Conservation (phyloP, 805 yeast genomes). For the Grigorovia jiainica region DNA sequence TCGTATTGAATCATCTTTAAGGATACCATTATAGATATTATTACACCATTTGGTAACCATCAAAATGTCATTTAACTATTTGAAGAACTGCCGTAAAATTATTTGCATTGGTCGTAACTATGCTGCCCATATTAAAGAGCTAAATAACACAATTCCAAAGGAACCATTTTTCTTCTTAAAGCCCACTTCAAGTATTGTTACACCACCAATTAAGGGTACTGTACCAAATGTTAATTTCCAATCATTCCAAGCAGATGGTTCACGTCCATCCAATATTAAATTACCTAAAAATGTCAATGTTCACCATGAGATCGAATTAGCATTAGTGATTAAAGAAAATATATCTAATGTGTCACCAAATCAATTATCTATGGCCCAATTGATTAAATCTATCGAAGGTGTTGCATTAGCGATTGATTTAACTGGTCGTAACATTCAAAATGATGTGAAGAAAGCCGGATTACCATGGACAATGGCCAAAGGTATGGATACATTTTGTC, state of each 20-base stretch:
- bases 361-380: constrained; percentile 52
- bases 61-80: constrained; percentile 41
- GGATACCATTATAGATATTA: background rate
- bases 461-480: constrained; percentile 95
- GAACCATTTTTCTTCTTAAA: constrained; percentile 91
- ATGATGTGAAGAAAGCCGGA: constrained; percentile 87
- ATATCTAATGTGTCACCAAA: constrained; percentile 52
- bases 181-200: constrained; percentile 71
- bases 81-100: constrained; percentile 62
- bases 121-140: constrained; percentile 90
- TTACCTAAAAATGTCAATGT: constrained; percentile 73
- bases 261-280: constrained; percentile 60
- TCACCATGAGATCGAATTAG: constrained; percentile 92
- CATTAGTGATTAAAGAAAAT: constrained; percentile 57
- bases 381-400: constrained; percentile 72
- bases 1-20: background rate
- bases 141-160: constrained; percentile 69
- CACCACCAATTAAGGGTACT: constrained; percentile 32
- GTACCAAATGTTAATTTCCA: constrained; percentile 2
- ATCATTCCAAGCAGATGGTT: constrained; percentile 23
- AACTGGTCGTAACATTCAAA: constrained; percentile 94
- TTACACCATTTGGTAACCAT: background rate
- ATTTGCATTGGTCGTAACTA: constrained; percentile 95
- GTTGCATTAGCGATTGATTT: constrained; percentile 85
- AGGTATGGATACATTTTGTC: constrained; percentile 94